Evolutionary conservation across 768 basidiomycete species (phyloP).

Genomic region (Boletellus ananas): DNA sequence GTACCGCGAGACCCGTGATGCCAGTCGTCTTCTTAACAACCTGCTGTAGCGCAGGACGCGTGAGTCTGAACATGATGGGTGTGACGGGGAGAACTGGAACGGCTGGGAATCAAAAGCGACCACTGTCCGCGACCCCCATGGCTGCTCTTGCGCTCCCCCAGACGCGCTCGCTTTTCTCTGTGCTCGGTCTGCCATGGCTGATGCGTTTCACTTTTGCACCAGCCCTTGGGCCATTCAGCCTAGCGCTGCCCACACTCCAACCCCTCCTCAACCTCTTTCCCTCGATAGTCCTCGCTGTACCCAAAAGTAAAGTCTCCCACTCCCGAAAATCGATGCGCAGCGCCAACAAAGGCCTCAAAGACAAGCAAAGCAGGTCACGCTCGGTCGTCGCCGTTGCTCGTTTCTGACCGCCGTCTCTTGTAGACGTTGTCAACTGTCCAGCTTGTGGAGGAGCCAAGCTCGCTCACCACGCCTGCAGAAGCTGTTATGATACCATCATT

Average conservation of each 20-base stretch:
- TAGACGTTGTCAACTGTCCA: constrained; percentile 90
- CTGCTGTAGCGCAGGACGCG: constrained; percentile 64
- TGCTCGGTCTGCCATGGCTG: constrained; percentile 25
- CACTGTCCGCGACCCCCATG: constrained; percentile 26
- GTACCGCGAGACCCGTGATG: constrained; percentile 78
- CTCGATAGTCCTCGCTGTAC: constrained; percentile 85
- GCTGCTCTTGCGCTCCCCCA: constrained; percentile 38
- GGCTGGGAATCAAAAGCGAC: constrained; percentile 1
- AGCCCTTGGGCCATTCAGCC: constrained; percentile 29
- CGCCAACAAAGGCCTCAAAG: constrained; percentile 92
- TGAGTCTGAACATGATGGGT: constrained; percentile 67
- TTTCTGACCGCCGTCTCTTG: constrained; percentile 5
- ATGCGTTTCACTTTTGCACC: constrained; percentile 14
- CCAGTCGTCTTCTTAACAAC: constrained; percentile 77
- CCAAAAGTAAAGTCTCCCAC: constrained; percentile 91
- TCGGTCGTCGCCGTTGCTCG: neutral
- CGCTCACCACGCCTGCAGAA: constrained; percentile 81
- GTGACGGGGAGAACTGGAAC: constrained; percentile 15
- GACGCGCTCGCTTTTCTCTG: constrained; percentile 26
- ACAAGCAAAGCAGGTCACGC: constrained; percentile 69
- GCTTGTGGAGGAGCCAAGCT: constrained; percentile 86
- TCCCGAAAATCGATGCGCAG: constrained; percentile 93
- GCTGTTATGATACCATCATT: constrained; percentile 54
- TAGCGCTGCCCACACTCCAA: constrained; percentile 40
- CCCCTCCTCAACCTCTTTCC: constrained; percentile 75